phyloP scores from a whole-genome alignment of 208 protist species.

The Leishmania braziliensis region DNA sequence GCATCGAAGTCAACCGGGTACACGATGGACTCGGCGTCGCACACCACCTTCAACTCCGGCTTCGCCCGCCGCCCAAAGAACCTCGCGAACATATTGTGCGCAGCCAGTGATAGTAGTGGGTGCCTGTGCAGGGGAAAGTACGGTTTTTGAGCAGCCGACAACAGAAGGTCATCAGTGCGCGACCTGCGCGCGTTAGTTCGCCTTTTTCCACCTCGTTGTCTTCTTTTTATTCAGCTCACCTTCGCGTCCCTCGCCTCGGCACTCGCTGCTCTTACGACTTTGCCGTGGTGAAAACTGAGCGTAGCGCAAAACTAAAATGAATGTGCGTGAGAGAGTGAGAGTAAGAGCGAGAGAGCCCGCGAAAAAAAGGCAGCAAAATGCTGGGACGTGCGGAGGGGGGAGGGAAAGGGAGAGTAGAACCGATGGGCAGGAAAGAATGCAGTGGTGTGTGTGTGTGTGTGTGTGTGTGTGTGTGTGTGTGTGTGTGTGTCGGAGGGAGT shows the following conservation, averaged over 20 bases:
- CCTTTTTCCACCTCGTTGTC: too few species aligned
- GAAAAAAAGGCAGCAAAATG: not conserved
- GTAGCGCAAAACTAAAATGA: not conserved
- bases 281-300: not conserved
- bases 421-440: not conserved
- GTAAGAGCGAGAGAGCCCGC: not conserved
- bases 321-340: not conserved
- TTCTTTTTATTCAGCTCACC: not conserved
- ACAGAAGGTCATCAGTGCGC: not conserved
- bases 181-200: not conserved
- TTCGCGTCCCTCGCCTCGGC: not conserved
- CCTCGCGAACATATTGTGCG: not conserved
- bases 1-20: slow-evolving; percentile 40
- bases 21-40: slow-evolving; percentile 25
- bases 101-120: not conserved
- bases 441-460: not conserved
- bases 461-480: not conserved
- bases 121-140: not conserved
- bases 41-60: slow-evolving; percentile 29
- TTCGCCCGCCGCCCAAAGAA: slow-evolving; percentile 18
- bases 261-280: not conserved
- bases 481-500: not conserved
- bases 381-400: not conserved
- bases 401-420: not conserved
- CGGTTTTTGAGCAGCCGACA: not conserved